Evolutionary conservation across 805 yeast genomes (phyloP).

Genomic region (Wickerhamiella brachini): DNA sequence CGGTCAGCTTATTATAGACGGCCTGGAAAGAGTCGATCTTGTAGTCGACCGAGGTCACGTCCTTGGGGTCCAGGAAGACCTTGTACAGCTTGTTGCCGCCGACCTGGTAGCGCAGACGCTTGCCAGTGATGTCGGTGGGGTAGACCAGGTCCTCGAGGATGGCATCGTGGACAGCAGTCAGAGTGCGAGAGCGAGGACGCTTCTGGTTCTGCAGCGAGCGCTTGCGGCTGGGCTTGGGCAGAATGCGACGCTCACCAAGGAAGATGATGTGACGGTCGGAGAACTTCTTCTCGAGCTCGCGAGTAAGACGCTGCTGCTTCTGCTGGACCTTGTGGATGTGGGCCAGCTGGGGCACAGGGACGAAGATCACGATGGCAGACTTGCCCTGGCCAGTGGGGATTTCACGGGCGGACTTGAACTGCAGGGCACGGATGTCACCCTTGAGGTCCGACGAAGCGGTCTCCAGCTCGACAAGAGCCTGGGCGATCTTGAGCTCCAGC

Average conservation of each 20-base stretch:
- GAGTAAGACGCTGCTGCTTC: conserved; percentile 84
- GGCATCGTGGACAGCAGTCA: conserved; percentile 97
- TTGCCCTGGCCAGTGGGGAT: conserved; percentile 96
- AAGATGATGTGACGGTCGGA: conserved; percentile 98
- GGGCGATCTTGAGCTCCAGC: conserved; percentile 98
- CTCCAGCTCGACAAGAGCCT: conserved; percentile 95
- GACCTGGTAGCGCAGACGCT: conserved; percentile 97
- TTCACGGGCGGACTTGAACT: conserved; percentile 97
- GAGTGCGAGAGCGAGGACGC: conserved; percentile 99
- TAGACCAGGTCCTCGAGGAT: conserved; percentile 96
- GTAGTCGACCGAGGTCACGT: conserved; percentile 92
- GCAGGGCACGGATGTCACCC: conserved; percentile 96
- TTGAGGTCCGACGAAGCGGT: conserved; percentile 84
- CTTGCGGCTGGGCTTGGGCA: conserved; percentile 94
- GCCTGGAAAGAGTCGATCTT: conserved; percentile 99
- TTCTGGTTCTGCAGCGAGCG: conserved; percentile 84
- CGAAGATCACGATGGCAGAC: conserved; percentile 96
- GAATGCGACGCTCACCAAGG: conserved; percentile 98
- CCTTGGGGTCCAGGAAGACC: conserved; percentile 95
- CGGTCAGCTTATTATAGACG: conserved; percentile 95
- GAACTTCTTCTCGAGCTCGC: conserved; percentile 99
- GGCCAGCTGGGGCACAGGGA: conserved; percentile 87
- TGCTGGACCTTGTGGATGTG: conserved; percentile 95
- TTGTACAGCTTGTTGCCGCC: conserved; percentile 99
- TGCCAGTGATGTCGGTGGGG: conserved; percentile 99